A percentile compares a stretch with the other conserved stretches of the same genome.
phyloP scores from a whole-genome alignment of 1,139 yeast species.

The Debaryomyces psychrophilus region DNA sequence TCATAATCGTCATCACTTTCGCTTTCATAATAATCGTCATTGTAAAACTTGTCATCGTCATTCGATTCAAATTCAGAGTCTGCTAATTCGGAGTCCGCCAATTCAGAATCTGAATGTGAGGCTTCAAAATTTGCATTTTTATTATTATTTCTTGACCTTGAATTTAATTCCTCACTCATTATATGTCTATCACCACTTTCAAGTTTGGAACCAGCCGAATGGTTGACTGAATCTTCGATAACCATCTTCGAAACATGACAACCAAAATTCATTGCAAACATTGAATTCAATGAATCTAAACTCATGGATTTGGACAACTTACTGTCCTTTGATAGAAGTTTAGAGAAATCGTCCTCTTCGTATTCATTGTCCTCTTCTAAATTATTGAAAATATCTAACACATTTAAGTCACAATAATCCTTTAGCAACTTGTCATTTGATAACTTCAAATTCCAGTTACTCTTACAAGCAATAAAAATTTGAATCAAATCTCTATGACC shows the following conservation, averaged over 20 bases:
- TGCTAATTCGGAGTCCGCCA: conserved; percentile 42
- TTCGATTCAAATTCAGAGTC: conserved; percentile 46
- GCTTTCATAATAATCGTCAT: conserved; percentile 24
- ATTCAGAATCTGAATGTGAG: conserved; percentile 14
- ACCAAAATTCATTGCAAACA: conserved; percentile 44
- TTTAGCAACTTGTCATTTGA: conserved; percentile 57
- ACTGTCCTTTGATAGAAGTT: conserved; percentile 17
- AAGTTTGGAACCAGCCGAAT: conserved; percentile 12
- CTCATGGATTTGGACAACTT: conserved; percentile 32
- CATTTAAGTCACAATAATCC: conserved; percentile 66
- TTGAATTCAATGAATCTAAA: conserved; percentile 45
- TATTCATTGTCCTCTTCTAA: conserved; percentile 25
- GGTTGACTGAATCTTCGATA: conserved; percentile 22
- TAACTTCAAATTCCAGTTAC: conserved; percentile 61
- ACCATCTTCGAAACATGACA: conserved; percentile 50
- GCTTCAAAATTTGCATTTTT: not conserved
- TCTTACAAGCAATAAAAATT: conserved; percentile 62
- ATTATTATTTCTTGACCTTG: conserved; percentile 3
- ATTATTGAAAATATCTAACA: conserved; percentile 54
- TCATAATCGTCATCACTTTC: conserved; percentile 27
- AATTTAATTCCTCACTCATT: conserved; percentile 17
- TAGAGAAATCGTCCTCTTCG: conserved; percentile 16
- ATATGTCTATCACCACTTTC: conserved; percentile 17
- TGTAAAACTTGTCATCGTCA: conserved; percentile 25
- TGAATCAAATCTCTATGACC: conserved; percentile 69